Conservation (phyloP, 345 rosid species). For the Cardiospermum halicacabum region DNA sequence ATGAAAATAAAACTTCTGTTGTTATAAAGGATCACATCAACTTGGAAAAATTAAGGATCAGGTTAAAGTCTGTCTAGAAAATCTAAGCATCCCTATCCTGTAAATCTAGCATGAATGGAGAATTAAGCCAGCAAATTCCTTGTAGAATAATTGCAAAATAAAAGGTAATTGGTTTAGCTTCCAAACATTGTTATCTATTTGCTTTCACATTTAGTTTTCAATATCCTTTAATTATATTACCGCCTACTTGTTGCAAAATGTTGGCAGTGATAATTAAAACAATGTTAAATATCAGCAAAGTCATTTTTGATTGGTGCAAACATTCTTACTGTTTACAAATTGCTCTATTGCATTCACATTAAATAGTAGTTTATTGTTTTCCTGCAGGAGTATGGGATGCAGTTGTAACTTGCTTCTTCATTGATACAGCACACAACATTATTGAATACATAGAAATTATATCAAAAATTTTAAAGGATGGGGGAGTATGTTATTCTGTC, state of each 20-base stretch:
- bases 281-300: neutral
- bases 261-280: neutral
- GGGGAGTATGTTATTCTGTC: constrained; percentile 59
- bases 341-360: neutral
- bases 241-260: neutral
- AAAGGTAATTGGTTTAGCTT: neutral
- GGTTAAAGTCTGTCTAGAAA: neutral
- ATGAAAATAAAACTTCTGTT: neutral
- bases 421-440: constrained; percentile 92
- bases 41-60: neutral
- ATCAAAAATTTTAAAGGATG: constrained; percentile 85
- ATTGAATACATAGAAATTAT: constrained; percentile 90
- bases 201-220: neutral
- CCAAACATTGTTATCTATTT: neutral
- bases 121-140: neutral
- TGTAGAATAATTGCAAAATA: neutral
- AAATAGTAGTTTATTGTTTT: constrained; percentile 13
- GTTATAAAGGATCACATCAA: neutral
- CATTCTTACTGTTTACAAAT: neutral
- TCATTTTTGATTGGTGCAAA: neutral
- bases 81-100: neutral
- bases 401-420: constrained; percentile 92
- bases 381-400: constrained; percentile 95
- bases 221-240: neutral
- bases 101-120: neutral